Percentiles rank a stretch among this genome's conserved stretches.
Evolutionary conservation across 495 filamentous ascomycete species (phyloP).

Genomic region (Penicillium bovifimosum): DNA sequence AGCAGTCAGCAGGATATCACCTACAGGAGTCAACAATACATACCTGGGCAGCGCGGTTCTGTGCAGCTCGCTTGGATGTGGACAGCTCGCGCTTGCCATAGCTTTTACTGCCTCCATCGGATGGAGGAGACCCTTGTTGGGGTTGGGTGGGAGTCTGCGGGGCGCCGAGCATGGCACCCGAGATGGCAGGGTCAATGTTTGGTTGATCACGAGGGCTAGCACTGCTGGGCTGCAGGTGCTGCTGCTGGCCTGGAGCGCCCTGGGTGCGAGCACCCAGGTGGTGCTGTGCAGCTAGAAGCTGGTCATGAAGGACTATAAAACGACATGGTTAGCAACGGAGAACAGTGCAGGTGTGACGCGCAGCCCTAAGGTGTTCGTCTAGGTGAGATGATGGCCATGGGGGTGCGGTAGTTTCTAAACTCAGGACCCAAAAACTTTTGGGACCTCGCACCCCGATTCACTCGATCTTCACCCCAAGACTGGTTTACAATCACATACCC

Average conservation of each 20-base stretch:
- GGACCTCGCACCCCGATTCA: background rate
- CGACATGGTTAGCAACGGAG: conserved; percentile 16
- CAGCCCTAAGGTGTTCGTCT: background rate
- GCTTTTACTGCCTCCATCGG: conserved; percentile 40
- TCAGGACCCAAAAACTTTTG: background rate
- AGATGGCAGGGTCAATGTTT: conserved; percentile 51
- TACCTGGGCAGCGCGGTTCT: conserved; percentile 97
- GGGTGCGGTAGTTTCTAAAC: background rate
- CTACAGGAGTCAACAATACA: conserved; percentile 17
- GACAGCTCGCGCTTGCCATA: conserved; percentile 83
- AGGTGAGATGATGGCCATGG: background rate
- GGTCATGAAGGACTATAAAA: conserved; percentile 48
- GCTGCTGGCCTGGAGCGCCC: conserved; percentile 30
- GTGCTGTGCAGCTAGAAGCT: conserved; percentile 47
- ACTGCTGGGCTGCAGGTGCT: conserved; percentile 39
- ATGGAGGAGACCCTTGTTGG: conserved; percentile 26
- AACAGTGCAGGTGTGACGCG: background rate
- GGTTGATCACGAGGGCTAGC: conserved; percentile 43
- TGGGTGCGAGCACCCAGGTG: conserved; percentile 37
- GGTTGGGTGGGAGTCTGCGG: conserved; percentile 36
- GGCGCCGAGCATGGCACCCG: conserved; percentile 39
- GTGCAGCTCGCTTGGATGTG: conserved; percentile 90
- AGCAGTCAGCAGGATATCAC: conserved; percentile 7
- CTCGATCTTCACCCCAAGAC: background rate
- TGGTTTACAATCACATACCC: conserved; percentile 35